Percentiles rank a stretch among this genome's conserved stretches.
These are phyloP conservation scores for Pochonia chlamydosporia DNA, from an alignment of 2,329 filamentous ascomycete genomes.

Conservation along the genomic window DNA sequence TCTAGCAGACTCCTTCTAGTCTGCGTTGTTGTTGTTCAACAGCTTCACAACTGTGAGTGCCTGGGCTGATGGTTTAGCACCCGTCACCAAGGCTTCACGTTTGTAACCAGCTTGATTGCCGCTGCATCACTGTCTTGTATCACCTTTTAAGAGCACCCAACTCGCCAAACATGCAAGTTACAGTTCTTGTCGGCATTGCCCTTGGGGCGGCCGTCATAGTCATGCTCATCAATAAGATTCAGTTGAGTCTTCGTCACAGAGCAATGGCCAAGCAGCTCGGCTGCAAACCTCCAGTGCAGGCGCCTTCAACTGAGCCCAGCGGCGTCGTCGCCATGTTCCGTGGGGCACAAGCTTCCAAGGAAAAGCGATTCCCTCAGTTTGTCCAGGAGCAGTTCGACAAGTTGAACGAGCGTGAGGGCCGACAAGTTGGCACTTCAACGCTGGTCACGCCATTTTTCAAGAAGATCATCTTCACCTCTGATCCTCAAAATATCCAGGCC, in stretches of 20 bases:
- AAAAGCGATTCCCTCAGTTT: slow-evolving; percentile 13
- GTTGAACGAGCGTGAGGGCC: slow-evolving; percentile 7
- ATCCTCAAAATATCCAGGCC: slow-evolving; percentile 22
- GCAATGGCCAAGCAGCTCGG: slow-evolving; percentile 12
- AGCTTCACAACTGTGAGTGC: no score
- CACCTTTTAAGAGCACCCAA: not conserved
- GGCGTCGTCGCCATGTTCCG: slow-evolving; percentile 11
- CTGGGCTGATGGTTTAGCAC: no score
- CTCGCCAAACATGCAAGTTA: not conserved
- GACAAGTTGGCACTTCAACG: slow-evolving; percentile 13
- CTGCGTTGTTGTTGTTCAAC: no score
- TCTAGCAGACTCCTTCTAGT: no score
- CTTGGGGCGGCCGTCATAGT: slow-evolving; percentile 7
- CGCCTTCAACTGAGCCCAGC: slow-evolving; percentile 9
- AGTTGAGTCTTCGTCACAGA: slow-evolving; percentile 5
- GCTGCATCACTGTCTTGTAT: no score
- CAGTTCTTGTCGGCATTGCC: not conserved
- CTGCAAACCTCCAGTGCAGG: slow-evolving; percentile 11
- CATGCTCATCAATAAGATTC: slow-evolving; percentile 9
- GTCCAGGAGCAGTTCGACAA: slow-evolving; percentile 5
- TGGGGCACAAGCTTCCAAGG: slow-evolving; percentile 10
- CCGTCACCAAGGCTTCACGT: no score
- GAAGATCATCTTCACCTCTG: slow-evolving; percentile 14
- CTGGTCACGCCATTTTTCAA: slow-evolving; percentile 14
- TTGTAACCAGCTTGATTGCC: no score